Evolutionary conservation across 768 basidiomycete species (phyloP), one percentile per base, ranked within the genome.

Genomic region (Hydnomerulius pinastri): DNA sequence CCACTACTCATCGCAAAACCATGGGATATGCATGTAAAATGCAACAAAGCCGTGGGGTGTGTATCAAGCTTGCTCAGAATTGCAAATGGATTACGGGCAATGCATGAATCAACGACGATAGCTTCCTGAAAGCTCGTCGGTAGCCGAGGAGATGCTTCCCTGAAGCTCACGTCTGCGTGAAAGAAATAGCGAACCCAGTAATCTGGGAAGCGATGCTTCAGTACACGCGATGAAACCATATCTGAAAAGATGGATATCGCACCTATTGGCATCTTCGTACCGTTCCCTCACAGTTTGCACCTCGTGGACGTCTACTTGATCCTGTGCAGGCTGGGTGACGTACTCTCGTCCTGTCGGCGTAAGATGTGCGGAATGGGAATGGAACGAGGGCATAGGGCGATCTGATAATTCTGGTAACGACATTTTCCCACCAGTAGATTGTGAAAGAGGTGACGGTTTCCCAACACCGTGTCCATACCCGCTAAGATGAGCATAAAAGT

Each of bases 231-330:
- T 18, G 12, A 48, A 21, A 44, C 6, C 30, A 28, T 40, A 17
- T 13, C 20, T 30, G 53, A 28, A 42, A 43, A 36, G 18, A 33
- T 27, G 30, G 43, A 20, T 37, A n/a, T 50, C 58, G n/a, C 37
- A 85, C 88, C 73, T 85, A 64, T 90, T 90, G 0, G 73, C 72
- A 46, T 77, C 76, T 62, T 83, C 85, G 50, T 90, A 90, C 12
- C 74, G 77, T 51, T 83, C 76, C 38, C 73, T 73, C 13, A 86
- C 84, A 12, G 66, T 68, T 28, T 70, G 61, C 1, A 71, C 66
- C 64, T 85, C 80, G 43, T 77, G 56, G 36, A 62, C 48, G 32
- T 63, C 49, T 48, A 58, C 58, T 44, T 56, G 50, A 11, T 42
- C 50, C 46, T 48, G 52, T 21, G 24, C 48, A 57, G 48, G 15